Base-by-base conservation (phyloP, 345 rosid species). In the Citrus inodora region DNA sequence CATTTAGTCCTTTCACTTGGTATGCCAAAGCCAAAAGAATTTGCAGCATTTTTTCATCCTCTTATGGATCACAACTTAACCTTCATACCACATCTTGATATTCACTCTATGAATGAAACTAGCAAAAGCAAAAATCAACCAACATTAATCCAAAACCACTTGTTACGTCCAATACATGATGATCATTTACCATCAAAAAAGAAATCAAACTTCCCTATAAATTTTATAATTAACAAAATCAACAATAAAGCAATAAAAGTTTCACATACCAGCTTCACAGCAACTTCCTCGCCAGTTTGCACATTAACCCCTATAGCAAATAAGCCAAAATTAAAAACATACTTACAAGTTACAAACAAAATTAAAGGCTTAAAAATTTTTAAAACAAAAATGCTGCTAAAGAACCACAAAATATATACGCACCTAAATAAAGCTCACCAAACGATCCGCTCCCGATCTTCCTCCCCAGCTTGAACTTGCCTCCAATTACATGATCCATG, bases 391-490 rank as follows among this genome's bases (percentile, higher is more conserved):
- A 61, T 32, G 40, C 55, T n/a, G 77, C 16, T 7, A 76, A 64
- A 35, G 19, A 58, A 37, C 62, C 38, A n/a, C 30, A 78, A 60
- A 4, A 51, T 38, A 64, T 17, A 56, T 17, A 56, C 75, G 63
- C 87, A 95, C 99, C 98, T 78, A 93, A 59, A 59, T 87, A 93
- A 14, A 95, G 90, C 79, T 95, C 98, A 58, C 98, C 98, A 70
- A 95, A 93, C 6, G 97, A 93, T 84, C 98, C 98, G 82, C 98
- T 93, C 68, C 98, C 98, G 82, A 95, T 94, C 93, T 95, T 95
- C 69, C 98, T 86, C 56, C 98, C 98, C 19, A 95, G 92, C 94
- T 88, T 95, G 83, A 86, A 95, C 83, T 92, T 95, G n/a, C 90
- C 95, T 72, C 97, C 98, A 73, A 92, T 86, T 56, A 83, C 79